Evolutionary conservation across 768 basidiomycete genomes (phyloP).

Genomic region (Gyrodon lividus): DNA sequence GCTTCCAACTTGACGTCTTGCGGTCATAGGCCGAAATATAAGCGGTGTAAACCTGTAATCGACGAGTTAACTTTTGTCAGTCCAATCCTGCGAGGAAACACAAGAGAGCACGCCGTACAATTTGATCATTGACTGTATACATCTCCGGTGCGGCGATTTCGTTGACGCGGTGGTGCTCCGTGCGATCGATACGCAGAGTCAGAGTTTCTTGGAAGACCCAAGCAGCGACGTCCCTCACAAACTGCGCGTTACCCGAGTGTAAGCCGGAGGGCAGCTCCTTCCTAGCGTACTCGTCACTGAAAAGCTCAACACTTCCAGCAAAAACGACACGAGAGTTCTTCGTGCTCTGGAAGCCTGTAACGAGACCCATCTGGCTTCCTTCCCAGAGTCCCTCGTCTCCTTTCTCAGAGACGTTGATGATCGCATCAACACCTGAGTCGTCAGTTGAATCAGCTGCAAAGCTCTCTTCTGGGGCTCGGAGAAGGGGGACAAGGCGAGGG

Average conservation of each 20-base stretch:
- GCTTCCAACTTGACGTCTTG: conserved; percentile 58
- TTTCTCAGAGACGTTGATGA: conserved; percentile 71
- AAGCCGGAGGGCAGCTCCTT: conserved; percentile 61
- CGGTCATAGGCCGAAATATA: conserved; percentile 71
- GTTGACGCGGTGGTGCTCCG: conserved; percentile 70
- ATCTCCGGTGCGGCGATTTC: conserved; percentile 58
- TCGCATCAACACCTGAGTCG: conserved; percentile 55
- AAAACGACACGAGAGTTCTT: conserved; percentile 78
- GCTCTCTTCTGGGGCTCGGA: conserved; percentile 72
- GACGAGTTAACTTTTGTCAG: conserved; percentile 5
- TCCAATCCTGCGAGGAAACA: neutral
- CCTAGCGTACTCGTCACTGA: conserved; percentile 72
- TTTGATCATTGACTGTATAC: conserved; percentile 85
- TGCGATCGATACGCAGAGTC: conserved; percentile 74
- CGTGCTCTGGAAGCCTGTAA: conserved; percentile 86
- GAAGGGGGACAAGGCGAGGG: conserved; percentile 79
- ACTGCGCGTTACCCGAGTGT: conserved; percentile 71
- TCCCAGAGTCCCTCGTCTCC: conserved; percentile 82
- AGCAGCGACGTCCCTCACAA: conserved; percentile 69
- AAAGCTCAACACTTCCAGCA: conserved; percentile 76
- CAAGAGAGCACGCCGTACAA: conserved; percentile 48
- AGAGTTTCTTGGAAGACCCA: conserved; percentile 92
- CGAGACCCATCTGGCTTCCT: conserved; percentile 72
- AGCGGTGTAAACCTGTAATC: conserved; percentile 64
- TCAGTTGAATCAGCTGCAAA: conserved; percentile 68